A percentile compares a stretch with the other conserved stretches of the same genome.
These are phyloP conservation scores for Colletotrichum tabaci DNA, from an alignment of 2,329 filamentous ascomycete genomes.

Conservation along the genomic window DNA sequence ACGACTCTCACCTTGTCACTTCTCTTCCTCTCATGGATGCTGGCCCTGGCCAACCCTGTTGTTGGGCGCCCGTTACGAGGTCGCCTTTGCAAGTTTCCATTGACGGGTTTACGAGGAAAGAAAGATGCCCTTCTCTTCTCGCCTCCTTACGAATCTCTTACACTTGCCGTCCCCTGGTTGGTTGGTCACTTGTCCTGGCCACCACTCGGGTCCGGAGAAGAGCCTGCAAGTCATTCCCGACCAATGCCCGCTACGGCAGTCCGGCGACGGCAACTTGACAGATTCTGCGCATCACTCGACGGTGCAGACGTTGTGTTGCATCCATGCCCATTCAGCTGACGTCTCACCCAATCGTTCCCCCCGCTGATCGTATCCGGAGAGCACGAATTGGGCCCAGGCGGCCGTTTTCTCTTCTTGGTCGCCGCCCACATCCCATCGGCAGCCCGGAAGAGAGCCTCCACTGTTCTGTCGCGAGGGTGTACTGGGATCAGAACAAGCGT, in stretches of 20 bases:
- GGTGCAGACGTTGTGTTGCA: not conserved
- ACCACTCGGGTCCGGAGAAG: not conserved
- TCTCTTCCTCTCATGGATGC: not conserved
- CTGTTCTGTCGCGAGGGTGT: not conserved
- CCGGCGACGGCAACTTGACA: not conserved
- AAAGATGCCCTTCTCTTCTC: not conserved
- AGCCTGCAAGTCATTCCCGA: constrained; percentile 12
- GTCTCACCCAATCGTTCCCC: not conserved
- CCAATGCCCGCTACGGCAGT: not conserved
- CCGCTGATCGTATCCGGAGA: not conserved
- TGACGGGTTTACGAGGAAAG: constrained; percentile 32
- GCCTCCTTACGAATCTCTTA: constrained; percentile 28
- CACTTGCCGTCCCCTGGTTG: constrained; percentile 9
- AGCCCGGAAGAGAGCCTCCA: constrained; percentile 1
- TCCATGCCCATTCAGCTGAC: not conserved
- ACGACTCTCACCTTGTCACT: not conserved
- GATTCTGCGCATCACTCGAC: constrained; percentile 5
- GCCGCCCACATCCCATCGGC: not conserved
- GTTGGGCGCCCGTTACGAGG: not conserved
- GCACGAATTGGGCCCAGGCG: constrained; percentile 2
- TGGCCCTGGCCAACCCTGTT: not conserved
- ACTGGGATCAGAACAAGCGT: not conserved
- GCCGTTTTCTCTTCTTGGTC: not conserved
- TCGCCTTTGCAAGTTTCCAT: not conserved
- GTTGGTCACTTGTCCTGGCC: not conserved